Evolutionary conservation across 495 filamentous ascomycete genomes (phyloP).

Genomic region (Lasiosphaeriaceae sp.): DNA sequence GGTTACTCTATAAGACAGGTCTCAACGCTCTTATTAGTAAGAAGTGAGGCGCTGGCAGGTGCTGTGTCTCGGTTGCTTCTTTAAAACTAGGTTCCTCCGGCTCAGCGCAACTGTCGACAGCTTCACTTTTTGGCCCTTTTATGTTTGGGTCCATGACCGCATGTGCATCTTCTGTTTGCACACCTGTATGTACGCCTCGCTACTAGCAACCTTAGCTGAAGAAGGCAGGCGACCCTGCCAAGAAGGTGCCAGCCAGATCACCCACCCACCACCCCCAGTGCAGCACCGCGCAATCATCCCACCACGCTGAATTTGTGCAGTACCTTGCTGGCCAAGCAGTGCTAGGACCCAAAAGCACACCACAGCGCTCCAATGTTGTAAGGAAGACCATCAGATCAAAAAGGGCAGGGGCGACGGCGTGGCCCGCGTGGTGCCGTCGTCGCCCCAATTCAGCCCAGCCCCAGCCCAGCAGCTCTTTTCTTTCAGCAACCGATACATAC

Average conservation of each 20-base stretch:
- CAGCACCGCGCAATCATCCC: background rate
- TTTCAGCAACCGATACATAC: background rate
- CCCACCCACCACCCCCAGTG: background rate
- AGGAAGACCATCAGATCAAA: constrained; percentile 3
- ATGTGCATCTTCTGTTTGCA: background rate
- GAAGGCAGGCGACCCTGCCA: constrained; percentile 6
- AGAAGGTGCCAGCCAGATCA: constrained; percentile 4
- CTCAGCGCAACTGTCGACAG: background rate
- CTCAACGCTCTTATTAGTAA: background rate
- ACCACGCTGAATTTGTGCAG: too few species aligned
- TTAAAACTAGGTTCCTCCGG: background rate
- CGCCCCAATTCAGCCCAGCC: too few species aligned
- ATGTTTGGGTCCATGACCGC: background rate
- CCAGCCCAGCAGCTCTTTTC: too few species aligned
- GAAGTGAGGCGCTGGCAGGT: background rate
- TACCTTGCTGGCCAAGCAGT: background rate
- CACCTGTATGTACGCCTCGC: background rate
- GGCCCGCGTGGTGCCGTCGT: background rate
- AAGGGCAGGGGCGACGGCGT: background rate
- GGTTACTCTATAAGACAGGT: background rate
- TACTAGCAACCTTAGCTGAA: background rate
- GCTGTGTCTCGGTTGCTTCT: background rate
- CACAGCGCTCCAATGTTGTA: constrained; percentile 25
- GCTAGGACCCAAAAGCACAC: background rate
- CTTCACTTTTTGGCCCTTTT: background rate